Conservation (phyloP, 2,329 filamentous ascomycete species). For the Colletotrichum agaves region DNA sequence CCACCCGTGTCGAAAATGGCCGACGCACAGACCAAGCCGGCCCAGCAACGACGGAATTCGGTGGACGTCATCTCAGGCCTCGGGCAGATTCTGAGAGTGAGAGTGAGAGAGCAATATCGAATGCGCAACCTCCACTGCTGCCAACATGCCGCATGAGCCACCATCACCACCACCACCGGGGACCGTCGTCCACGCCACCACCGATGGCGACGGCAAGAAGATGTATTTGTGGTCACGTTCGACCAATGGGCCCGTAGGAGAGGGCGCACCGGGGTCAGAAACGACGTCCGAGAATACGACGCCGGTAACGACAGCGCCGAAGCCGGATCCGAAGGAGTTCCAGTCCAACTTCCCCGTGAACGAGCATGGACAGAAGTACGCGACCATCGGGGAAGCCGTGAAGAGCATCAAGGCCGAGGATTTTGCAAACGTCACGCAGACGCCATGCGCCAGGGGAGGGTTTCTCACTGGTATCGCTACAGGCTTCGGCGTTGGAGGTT, state of each 20-base stretch:
- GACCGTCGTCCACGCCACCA: neutral
- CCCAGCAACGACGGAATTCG: slow-evolving; percentile 31
- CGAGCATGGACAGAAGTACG: slow-evolving; percentile 40
- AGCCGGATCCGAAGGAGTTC: slow-evolving; percentile 37
- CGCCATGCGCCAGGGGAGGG: slow-evolving; percentile 86
- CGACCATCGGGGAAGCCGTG: slow-evolving; percentile 68
- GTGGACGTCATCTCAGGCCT: slow-evolving; percentile 39
- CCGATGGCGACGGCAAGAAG: slow-evolving; percentile 10
- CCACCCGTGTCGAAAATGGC: neutral
- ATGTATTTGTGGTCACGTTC: slow-evolving; percentile 26
- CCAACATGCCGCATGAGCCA: slow-evolving; percentile 29
- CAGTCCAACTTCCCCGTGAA: slow-evolving; percentile 38
- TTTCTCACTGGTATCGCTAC: slow-evolving; percentile 84
- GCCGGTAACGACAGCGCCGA: neutral
- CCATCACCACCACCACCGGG: slow-evolving; percentile 18
- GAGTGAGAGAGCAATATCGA: neutral
- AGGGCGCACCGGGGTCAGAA: slow-evolving; percentile 37
- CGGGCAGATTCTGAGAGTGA: slow-evolving; percentile 31
- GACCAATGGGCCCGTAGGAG: slow-evolving; percentile 24
- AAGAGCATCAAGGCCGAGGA: slow-evolving; percentile 75
- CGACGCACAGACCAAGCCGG: slow-evolving; percentile 34
- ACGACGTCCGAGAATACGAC: slow-evolving; percentile 28
- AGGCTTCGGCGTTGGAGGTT: slow-evolving; percentile 79
- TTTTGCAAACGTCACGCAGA: slow-evolving; percentile 77
- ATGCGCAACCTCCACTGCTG: neutral